Conservation (phyloP, 306 rosid species). For the Inga oerstediana region DNA sequence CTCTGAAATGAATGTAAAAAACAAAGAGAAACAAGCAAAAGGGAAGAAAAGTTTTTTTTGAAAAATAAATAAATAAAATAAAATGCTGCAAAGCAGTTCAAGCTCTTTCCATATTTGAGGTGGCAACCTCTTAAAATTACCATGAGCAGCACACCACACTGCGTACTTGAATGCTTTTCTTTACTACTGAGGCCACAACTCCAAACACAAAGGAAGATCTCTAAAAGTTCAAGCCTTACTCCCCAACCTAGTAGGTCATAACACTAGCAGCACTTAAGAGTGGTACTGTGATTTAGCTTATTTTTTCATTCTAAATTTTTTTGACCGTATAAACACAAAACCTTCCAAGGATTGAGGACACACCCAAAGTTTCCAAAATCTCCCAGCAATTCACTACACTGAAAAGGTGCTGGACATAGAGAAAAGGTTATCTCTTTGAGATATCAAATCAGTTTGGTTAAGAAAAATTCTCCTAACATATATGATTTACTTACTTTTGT, state of each 20-base stretch:
- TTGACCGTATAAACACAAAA: not conserved
- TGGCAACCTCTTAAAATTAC: not conserved
- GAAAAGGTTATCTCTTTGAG: not conserved
- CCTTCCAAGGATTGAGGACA: not conserved
- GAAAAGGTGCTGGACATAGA: not conserved
- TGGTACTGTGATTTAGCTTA: not conserved
- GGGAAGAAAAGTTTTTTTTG: not conserved
- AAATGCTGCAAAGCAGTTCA: not conserved
- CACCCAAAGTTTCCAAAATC: not conserved
- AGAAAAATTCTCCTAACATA: not conserved
- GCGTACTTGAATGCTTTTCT: not conserved
- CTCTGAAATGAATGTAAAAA: not conserved
- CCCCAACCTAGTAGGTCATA: not conserved
- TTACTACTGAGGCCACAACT: not conserved
- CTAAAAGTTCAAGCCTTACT: not conserved
- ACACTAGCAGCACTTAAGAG: not conserved
- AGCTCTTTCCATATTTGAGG: not conserved
- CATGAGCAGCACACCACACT: not conserved
- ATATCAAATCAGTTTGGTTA: not conserved
- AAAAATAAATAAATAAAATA: too few relatives aligned
- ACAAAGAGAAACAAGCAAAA: not conserved
- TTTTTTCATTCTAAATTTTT: not conserved
- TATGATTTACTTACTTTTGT: not conserved
- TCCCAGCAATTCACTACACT: not conserved
- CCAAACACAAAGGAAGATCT: not conserved